Evolutionary conservation across 2,329 filamentous ascomycete genomes (phyloP).

Genomic region (Aspergillus pseudonomiae): DNA sequence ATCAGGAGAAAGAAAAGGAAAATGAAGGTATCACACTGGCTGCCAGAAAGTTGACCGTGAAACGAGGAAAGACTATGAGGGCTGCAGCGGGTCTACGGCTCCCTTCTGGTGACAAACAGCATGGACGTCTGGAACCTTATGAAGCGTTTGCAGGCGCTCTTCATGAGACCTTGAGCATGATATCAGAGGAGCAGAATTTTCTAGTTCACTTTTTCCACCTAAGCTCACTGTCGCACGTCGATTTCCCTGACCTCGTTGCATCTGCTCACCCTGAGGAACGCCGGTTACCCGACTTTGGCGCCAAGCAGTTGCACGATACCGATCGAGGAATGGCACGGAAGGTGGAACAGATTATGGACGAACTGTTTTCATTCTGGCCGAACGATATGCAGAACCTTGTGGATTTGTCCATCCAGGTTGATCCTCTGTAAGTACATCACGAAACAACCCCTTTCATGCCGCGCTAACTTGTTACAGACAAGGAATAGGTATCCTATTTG

Average conservation of each 20-base stretch:
- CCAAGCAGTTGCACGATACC: constrained; percentile 80
- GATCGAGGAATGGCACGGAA: constrained; percentile 83
- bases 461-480: constrained; percentile 59
- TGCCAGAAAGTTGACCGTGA: constrained; percentile 88
- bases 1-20: constrained; percentile 85
- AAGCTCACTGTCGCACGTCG: constrained; percentile 76
- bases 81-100: constrained; percentile 47
- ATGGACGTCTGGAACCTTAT: constrained; percentile 71
- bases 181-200: constrained; percentile 96
- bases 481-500: constrained; percentile 82
- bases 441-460: constrained; percentile 18
- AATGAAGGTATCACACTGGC: constrained; percentile 68
- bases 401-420: constrained; percentile 78
- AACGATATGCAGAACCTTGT: constrained; percentile 76
- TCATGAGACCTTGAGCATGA: constrained; percentile 78
- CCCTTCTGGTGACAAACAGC: constrained; percentile 55
- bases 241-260: constrained; percentile 81
- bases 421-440: constrained; percentile 70
- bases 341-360: constrained; percentile 85
- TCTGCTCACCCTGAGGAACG: constrained; percentile 68
- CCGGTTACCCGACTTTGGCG: constrained; percentile 70
- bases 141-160: constrained; percentile 80
- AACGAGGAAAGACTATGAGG: constrained; percentile 78
- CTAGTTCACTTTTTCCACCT: constrained; percentile 96
- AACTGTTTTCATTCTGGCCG: constrained; percentile 81